These are phyloP conservation scores for Fusarium guadeloupense DNA, from an alignment of 2,329 filamentous ascomycete species.

Conservation along the genomic window DNA sequence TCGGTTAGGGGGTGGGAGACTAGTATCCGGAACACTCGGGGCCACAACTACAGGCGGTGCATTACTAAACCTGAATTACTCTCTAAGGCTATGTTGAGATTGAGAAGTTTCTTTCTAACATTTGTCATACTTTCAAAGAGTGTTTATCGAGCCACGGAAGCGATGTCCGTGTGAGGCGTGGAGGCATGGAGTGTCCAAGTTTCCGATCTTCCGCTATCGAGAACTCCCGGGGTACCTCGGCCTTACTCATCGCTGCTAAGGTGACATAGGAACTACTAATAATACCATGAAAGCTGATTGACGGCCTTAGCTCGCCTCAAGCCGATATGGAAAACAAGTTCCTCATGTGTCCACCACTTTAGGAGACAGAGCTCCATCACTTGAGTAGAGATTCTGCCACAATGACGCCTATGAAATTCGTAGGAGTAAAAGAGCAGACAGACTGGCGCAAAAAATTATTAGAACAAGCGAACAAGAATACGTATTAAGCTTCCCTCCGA, in stretches of 20 bases:
- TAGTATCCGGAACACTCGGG: background rate
- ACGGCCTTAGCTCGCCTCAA: background rate
- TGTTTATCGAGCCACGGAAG: background rate
- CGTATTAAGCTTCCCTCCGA: background rate
- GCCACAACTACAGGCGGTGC: background rate
- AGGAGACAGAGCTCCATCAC: background rate
- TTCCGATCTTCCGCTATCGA: background rate
- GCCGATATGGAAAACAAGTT: background rate
- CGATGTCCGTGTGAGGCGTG: background rate
- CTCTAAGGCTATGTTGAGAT: too few species aligned
- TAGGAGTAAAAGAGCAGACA: too few species aligned
- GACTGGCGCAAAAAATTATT: too few species aligned
- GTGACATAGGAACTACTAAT: background rate
- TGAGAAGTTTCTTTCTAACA: too few species aligned
- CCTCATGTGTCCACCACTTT: background rate
- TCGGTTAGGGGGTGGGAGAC: background rate
- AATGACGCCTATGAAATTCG: background rate
- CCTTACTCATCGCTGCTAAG: background rate
- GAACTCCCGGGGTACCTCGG: background rate
- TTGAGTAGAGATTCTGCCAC: background rate
- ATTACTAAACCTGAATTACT: accelerated
- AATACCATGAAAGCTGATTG: accelerated
- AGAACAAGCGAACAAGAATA: background rate
- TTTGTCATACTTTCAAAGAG: background rate
- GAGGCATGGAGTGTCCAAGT: background rate